phyloP scores from a whole-genome alignment of 331 rosid genomes.

The Quercus lobata region DNA sequence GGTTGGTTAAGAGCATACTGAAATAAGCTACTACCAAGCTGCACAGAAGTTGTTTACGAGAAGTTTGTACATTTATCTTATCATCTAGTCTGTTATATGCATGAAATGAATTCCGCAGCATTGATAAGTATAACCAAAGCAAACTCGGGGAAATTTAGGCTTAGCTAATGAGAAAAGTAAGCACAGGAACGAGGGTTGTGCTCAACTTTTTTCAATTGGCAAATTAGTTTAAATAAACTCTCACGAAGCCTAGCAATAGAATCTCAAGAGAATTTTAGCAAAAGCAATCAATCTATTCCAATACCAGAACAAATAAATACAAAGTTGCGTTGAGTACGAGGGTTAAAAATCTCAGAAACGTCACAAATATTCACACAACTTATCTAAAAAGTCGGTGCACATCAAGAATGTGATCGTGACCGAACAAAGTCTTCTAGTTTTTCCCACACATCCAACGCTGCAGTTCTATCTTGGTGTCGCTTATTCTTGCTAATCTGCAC shows the following conservation, averaged over 20 bases:
- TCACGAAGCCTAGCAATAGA: not conserved
- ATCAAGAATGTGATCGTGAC: constrained; percentile 86
- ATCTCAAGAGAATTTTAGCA: not conserved
- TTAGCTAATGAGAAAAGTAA: not conserved
- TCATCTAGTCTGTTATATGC: not conserved
- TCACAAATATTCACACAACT: constrained; percentile 18
- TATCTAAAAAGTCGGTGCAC: constrained; percentile 11
- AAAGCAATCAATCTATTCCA: not conserved
- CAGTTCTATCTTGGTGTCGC: constrained; percentile 98
- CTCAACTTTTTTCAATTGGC: not conserved
- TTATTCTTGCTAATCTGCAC: constrained; percentile 95
- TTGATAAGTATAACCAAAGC: not conserved
- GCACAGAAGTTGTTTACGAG: not conserved
- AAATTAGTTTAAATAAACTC: not conserved
- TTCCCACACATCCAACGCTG: constrained; percentile 99
- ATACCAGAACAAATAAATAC: not conserved
- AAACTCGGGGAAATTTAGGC: not conserved
- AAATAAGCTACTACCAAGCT: not conserved
- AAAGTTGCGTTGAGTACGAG: not conserved
- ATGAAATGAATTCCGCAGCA: not conserved
- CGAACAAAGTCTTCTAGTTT: constrained; percentile 90
- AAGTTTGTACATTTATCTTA: not conserved
- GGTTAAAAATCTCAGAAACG: constrained; percentile 9
- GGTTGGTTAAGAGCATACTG: not conserved
- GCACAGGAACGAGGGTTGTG: not conserved